Conservation (phyloP, 352 stramenopile genomes). For the Phytophthora colocasiae region DNA sequence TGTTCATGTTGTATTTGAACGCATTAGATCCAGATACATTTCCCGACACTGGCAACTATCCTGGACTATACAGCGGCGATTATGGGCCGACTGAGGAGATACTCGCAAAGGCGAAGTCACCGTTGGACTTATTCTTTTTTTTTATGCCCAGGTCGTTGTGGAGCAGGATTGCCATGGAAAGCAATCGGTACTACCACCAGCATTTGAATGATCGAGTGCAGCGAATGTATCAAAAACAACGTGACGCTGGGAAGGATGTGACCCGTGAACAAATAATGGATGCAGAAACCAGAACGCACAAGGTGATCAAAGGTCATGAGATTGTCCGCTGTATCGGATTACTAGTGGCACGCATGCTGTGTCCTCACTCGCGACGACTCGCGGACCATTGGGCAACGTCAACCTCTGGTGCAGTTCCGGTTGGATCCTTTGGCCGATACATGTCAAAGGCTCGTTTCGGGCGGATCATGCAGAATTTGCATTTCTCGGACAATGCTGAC, state of each 20-base stretch:
- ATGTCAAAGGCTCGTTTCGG: constrained; percentile 18
- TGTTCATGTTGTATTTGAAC: too few species aligned
- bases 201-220: background rate
- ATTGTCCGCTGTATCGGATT: constrained; percentile 24
- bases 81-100: too few species aligned
- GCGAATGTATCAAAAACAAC: background rate
- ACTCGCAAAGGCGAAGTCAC: too few species aligned
- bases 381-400: constrained; percentile 21
- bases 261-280: constrained; percentile 5
- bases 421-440: constrained; percentile 21
- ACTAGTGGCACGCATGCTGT: constrained; percentile 12
- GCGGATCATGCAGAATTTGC: constrained; percentile 20
- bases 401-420: constrained; percentile 5
- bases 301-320: constrained; percentile 17
- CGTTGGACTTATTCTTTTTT: too few species aligned
- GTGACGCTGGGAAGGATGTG: too few species aligned
- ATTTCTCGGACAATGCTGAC: constrained; percentile 22
- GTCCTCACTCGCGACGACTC: constrained; percentile 6
- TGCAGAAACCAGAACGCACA: constrained; percentile 7
- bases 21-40: too few species aligned
- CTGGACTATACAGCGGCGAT: too few species aligned
- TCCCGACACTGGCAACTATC: too few species aligned
- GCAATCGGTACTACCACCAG: too few species aligned
- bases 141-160: too few species aligned
- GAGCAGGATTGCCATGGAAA: too few species aligned